Evolutionary conservation across 2,329 filamentous ascomycete species (phyloP).

Genomic region (Botrytis paeoniae): DNA sequence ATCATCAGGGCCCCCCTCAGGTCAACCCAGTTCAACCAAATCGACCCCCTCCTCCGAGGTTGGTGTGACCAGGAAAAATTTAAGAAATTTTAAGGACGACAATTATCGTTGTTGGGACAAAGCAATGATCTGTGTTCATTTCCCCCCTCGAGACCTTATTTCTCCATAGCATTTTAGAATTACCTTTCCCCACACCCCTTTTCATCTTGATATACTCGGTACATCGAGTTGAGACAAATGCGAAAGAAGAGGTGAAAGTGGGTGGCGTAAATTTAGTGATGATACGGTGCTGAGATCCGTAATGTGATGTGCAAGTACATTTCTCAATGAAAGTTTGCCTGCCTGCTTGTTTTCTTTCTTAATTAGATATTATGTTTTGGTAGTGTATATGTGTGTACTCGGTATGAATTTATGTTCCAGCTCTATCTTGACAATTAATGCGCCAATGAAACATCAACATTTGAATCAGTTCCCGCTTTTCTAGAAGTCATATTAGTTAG

Average conservation of each 20-base stretch:
- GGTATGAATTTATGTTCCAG: neutral
- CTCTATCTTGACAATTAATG: neutral
- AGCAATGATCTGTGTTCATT: constrained; percentile 6
- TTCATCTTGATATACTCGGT: neutral
- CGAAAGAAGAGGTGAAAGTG: neutral
- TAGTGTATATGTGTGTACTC: neutral
- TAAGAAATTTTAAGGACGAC: neutral
- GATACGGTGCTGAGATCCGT: neutral
- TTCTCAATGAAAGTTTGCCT: neutral
- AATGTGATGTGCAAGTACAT: neutral
- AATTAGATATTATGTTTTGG: neutral
- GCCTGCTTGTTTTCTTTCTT: neutral
- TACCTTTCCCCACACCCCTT: neutral
- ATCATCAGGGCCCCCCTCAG: constrained; percentile 7
- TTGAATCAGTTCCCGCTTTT: neutral
- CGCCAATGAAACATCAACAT: neutral
- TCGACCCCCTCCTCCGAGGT: neutral
- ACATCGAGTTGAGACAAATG: neutral
- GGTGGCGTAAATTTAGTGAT: constrained; percentile 5
- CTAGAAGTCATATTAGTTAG: neutral
- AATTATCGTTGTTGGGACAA: constrained; percentile 6
- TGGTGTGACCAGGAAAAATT: neutral
- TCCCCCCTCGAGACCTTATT: neutral
- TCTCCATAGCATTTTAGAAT: neutral
- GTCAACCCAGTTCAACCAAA: neutral